A percentile compares a stretch with the other conserved stretches of the same genome.
Evolutionary conservation across 306 rosid species (phyloP).

Genomic region (Rosa chinensis): DNA sequence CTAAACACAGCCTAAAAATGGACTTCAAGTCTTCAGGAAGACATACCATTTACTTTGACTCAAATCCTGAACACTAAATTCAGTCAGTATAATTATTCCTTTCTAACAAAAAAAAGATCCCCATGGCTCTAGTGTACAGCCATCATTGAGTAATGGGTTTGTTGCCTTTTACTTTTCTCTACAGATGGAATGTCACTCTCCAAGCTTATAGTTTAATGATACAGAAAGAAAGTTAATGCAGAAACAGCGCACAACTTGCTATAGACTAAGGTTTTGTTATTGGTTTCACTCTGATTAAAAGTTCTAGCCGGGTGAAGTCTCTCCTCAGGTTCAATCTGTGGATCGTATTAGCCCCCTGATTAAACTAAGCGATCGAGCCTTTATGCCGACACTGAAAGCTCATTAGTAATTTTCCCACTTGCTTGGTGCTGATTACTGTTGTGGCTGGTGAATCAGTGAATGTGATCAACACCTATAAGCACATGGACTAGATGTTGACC

Average conservation of each 20-base stretch:
- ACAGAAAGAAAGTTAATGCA: not conserved
- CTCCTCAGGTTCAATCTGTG: slow-evolving; percentile 4
- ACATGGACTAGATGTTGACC: slow-evolving; percentile 23
- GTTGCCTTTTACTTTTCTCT: slow-evolving; percentile 9
- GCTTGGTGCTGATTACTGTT: slow-evolving; percentile 36
- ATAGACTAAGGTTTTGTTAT: not conserved
- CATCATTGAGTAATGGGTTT: slow-evolving; percentile 11
- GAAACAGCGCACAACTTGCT: slow-evolving; percentile 27
- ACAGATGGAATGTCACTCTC: slow-evolving; percentile 29
- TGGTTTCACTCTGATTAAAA: not conserved
- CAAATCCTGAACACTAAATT: not conserved
- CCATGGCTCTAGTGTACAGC: not conserved
- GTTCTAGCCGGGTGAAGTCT: slow-evolving; percentile 11
- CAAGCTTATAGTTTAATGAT: slow-evolving; percentile 5
- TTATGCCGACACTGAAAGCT: slow-evolving; percentile 23
- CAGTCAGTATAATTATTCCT: not conserved
- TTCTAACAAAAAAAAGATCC: not conserved
- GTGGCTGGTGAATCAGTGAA: slow-evolving; percentile 26
- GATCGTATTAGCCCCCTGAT: not conserved
- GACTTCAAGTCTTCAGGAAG: not conserved
- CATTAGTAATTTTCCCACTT: slow-evolving; percentile 22
- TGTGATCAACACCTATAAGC: slow-evolving; percentile 15
- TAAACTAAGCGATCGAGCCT: slow-evolving; percentile 10
- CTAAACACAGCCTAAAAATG: not conserved
- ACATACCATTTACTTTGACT: slow-evolving; percentile 11